These are phyloP conservation scores for Daldinia caldariorum DNA, from an alignment of 495 filamentous ascomycete species.

Conservation along the genomic window DNA sequence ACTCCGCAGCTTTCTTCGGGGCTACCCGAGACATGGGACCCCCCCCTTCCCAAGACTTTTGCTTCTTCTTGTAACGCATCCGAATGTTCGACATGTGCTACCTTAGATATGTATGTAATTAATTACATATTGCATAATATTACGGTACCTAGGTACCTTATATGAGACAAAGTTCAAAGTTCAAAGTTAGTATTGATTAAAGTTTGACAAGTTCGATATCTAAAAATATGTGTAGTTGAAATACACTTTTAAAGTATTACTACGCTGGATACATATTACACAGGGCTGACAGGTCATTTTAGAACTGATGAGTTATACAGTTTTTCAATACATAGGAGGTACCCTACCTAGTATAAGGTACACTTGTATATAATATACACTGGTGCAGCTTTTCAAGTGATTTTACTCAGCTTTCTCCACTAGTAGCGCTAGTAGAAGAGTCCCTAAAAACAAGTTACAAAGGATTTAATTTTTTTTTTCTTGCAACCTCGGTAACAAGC, in stretches of 20 bases:
- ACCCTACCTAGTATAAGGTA: too few relatives aligned
- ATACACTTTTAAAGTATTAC: neutral
- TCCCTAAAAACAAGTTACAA: neutral
- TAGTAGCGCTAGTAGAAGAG: neutral
- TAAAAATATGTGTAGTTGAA: neutral
- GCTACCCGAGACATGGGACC: conserved; percentile 26
- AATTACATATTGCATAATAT: neutral
- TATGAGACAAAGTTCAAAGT: too few relatives aligned
- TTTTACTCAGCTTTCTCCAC: neutral
- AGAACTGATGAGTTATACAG: neutral
- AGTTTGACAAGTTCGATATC: too few relatives aligned
- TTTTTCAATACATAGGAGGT: too few relatives aligned
- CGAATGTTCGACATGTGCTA: neutral
- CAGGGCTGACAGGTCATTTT: neutral
- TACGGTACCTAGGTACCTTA: too few relatives aligned
- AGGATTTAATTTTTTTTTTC: neutral
- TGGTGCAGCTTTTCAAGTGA: neutral
- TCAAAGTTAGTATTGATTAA: too few relatives aligned
- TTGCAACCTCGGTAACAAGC: conserved; percentile 8
- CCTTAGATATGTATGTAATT: neutral
- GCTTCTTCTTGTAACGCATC: neutral
- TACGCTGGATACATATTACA: neutral
- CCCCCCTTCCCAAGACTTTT: conserved; percentile 1
- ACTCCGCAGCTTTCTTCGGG: conserved; percentile 26
- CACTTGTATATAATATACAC: neutral